Evolutionary conservation across 768 basidiomycete species (phyloP).

Genomic region (Tricholoma terreum): DNA sequence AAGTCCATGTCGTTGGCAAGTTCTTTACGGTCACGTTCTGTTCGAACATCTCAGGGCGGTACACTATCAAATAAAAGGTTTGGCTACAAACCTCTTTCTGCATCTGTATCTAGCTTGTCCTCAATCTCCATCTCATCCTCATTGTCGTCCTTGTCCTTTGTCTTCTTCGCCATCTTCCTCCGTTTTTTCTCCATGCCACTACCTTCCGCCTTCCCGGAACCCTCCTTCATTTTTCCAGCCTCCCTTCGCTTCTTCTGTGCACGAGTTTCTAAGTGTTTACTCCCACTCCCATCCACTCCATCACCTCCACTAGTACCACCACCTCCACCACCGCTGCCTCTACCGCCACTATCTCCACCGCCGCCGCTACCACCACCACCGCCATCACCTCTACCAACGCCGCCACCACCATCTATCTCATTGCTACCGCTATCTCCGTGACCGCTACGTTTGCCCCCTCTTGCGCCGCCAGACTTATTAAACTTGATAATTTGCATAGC

Average conservation of each 20-base stretch:
- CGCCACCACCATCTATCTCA: not conserved
- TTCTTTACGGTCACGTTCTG: not conserved
- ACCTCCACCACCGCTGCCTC: not conserved
- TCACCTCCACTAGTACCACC: not conserved
- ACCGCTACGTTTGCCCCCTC: not conserved
- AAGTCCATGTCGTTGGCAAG: not conserved
- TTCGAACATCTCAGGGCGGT: not conserved
- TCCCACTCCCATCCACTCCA: not conserved
- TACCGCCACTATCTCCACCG: not conserved
- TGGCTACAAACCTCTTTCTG: not conserved
- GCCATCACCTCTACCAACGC: not conserved
- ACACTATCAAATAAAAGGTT: not conserved
- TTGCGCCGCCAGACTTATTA: not conserved
- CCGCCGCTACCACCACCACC: not conserved
- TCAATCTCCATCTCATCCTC: not conserved
- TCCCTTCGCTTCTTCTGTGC: slow-evolving; percentile 1
- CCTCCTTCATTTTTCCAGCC: slow-evolving; percentile 1
- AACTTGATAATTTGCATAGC: not conserved
- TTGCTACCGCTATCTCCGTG: not conserved
- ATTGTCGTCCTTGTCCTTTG: not conserved
- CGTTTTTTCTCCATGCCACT: not conserved
- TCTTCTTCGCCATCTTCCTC: not conserved
- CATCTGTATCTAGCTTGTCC: not conserved
- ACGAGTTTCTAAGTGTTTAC: not conserved
- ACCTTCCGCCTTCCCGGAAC: not conserved